Evolutionary conservation across 2,329 filamentous ascomycete species (phyloP), one percentile per base, ranked within the genome.

Genomic region (Rhynchosporium agropyri): DNA sequence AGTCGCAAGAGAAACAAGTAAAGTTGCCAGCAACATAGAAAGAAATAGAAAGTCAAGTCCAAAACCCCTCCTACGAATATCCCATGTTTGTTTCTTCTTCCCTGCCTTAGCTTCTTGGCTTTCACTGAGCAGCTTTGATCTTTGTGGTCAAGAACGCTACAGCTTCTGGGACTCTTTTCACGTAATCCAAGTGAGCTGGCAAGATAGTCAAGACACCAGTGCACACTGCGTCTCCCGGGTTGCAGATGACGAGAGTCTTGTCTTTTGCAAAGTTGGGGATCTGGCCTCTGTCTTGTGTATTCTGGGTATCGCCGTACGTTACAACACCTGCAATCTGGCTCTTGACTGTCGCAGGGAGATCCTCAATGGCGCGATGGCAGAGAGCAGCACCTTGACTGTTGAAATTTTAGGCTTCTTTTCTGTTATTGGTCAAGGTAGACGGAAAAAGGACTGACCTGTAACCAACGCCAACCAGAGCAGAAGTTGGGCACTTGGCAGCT

Each of bases 171-270:
- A 74, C 76, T 67, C 74, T 56, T 2, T 40, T 26, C 51, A 68
- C 74, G 63, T 80, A 80, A 4, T 69, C 69, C 43, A 75, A 56
- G 67, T 80, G 78, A 6, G 76, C 67, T 10, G 72, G 74, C 31
- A 75, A 71, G 7, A 77, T 69, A 55, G 77, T 75, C 10, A 78
- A 66, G 0, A 77, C 78, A 8, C 81, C 80, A 6, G 69, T 53
- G 60, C 82, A 84, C 2, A 84, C 80, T 0, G 76, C 72, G 64
- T 84, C 81, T 0, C 80, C 81, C 3, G 67, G 51, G 13, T 79
- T 77, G 65, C 82, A 84, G 48, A 79, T 78, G 49, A 82, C 79
- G 70, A 79, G 64, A 3, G 67, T 67, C 64, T 73, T 69, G 36
- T 66, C 64, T 1, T 67, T 57, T 6, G 70, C 71, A 56, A 74